phyloP scores from a whole-genome alignment of 2,329 filamentous ascomycete species.

The Aspergillus pseudotamarii region DNA sequence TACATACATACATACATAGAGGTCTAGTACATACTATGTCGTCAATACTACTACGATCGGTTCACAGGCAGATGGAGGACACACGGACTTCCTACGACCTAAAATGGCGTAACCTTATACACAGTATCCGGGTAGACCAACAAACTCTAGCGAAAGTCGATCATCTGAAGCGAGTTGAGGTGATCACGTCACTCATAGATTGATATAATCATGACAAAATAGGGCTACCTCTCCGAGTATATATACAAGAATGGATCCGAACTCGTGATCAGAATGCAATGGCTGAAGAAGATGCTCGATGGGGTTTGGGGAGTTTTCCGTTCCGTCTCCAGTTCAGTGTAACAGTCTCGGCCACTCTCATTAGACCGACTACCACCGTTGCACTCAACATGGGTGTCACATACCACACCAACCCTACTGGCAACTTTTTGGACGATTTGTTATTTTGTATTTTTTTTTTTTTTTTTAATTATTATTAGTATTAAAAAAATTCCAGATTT shows the following conservation, averaged over 20 bases:
- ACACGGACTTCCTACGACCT: neutral
- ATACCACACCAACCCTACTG: constrained; percentile 13
- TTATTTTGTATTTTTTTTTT: neutral
- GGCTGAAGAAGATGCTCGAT: neutral
- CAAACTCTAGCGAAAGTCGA: neutral
- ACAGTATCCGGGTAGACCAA: neutral
- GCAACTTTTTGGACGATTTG: neutral
- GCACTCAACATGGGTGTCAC: constrained; percentile 23
- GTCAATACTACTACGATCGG: neutral
- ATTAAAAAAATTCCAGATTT: too few relatives aligned
- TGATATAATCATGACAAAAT: neutral
- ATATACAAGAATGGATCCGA: neutral
- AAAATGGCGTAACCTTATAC: neutral
- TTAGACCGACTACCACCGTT: constrained; percentile 28
- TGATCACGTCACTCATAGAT: neutral
- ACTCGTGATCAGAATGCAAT: neutral
- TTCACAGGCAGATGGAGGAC: neutral
- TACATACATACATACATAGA: neutral
- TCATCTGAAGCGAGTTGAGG: neutral
- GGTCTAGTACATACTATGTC: neutral
- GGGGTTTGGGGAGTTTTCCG: neutral
- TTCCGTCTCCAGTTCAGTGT: constrained; percentile 16
- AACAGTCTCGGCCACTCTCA: constrained; percentile 24
- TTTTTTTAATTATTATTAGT: neutral
- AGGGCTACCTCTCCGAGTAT: neutral